Evolutionary conservation across 2,329 filamentous ascomycete genomes (phyloP).

Genomic region (Rugonectria rugulosa): DNA sequence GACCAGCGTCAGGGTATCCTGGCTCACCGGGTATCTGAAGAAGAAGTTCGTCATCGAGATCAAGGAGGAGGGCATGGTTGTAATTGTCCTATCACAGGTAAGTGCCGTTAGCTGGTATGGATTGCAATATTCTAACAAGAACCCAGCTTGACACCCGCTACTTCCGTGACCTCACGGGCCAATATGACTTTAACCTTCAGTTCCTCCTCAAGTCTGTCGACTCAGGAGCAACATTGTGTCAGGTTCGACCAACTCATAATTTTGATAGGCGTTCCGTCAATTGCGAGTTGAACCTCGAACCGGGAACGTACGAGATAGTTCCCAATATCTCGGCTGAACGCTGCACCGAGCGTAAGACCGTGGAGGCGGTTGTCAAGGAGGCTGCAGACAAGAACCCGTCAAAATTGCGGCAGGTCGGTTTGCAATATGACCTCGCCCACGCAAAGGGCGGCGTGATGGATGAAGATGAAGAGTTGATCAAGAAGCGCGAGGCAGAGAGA

Average conservation of each 20-base stretch:
- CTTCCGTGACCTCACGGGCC: constrained; percentile 53
- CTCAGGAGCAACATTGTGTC: constrained; percentile 28
- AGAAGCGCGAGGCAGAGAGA: constrained; percentile 35
- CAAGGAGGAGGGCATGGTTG: constrained; percentile 49
- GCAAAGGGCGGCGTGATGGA: constrained; percentile 63
- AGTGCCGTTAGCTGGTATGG: not conserved
- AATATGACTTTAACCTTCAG: constrained; percentile 52
- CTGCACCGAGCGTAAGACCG: constrained; percentile 53
- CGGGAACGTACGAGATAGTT: constrained; percentile 72
- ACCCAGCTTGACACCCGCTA: constrained; percentile 54
- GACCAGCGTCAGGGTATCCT: constrained; percentile 52
- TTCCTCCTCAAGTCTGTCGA: constrained; percentile 48
- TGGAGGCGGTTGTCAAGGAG: constrained; percentile 66
- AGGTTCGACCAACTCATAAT: constrained; percentile 31
- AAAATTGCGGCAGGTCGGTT: constrained; percentile 68
- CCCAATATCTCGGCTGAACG: constrained; percentile 69
- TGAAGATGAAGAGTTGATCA: constrained; percentile 51
- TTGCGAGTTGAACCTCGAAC: constrained; percentile 74
- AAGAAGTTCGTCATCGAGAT: constrained; percentile 54
- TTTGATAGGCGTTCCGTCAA: constrained; percentile 69
- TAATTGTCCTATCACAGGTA: constrained; percentile 53
- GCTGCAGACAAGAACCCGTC: constrained; percentile 58
- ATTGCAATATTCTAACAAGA: constrained; percentile 14
- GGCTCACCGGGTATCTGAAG: constrained; percentile 54
- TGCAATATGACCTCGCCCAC: constrained; percentile 68